Evolutionary conservation across 1,284 basidiomycete species (phyloP).

Genomic region (Caloboletus firmus): DNA sequence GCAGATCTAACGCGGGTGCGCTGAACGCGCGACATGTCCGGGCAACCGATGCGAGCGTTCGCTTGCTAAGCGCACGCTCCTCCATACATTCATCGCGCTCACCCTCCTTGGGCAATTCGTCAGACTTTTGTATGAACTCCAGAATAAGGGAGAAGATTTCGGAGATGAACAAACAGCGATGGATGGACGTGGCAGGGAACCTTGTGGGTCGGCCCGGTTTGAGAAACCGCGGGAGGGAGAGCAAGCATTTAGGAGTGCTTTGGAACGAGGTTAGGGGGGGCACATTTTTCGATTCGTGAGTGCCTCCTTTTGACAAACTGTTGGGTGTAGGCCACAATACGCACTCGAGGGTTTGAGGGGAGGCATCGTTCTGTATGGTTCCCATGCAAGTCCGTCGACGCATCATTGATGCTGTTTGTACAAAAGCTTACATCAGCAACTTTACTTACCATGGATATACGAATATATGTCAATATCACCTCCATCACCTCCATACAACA

Average conservation of each 20-base stretch:
- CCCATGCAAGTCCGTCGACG: neutral
- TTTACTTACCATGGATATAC: no score
- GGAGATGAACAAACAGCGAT: slow-evolving; percentile 10
- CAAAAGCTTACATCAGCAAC: no score
- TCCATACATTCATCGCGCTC: neutral
- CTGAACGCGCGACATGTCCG: slow-evolving; percentile 16
- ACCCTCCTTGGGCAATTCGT: neutral
- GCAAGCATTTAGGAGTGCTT: neutral
- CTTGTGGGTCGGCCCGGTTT: neutral
- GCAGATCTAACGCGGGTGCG: slow-evolving; percentile 17
- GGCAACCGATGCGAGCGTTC: slow-evolving; percentile 6
- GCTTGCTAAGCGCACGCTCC: neutral
- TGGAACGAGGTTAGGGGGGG: neutral
- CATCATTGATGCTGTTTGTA: no score
- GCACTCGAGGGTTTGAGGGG: neutral
- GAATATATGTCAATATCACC: no score
- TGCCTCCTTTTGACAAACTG: neutral
- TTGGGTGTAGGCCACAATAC: neutral
- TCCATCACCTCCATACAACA: no score
- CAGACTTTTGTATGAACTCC: slow-evolving; percentile 3
- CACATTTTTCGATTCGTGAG: neutral
- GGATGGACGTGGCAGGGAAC: neutral
- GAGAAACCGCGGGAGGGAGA: neutral
- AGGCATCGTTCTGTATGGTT: neutral
- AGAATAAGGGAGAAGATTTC: slow-evolving; percentile 9